Conservation (phyloP, 2,329 filamentous ascomycete species). For the Harringtonia aguacate region DNA sequence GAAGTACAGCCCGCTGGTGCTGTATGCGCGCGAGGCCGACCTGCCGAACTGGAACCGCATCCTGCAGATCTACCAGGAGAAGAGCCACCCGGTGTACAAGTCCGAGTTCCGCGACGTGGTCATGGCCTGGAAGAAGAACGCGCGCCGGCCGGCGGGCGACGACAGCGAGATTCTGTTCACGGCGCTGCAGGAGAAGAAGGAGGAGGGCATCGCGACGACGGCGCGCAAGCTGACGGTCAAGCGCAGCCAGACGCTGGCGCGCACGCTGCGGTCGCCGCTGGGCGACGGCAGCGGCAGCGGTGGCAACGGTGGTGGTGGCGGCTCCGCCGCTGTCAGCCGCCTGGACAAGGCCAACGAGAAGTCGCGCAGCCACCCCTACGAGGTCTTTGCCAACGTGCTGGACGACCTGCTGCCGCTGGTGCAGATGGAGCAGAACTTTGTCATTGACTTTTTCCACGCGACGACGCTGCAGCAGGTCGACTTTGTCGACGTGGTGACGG, state of each 20-base stretch:
- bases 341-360: slow-evolving; percentile 49
- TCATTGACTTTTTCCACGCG: slow-evolving; percentile 94
- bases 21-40: slow-evolving; percentile 83
- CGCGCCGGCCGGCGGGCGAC: slow-evolving; percentile 60
- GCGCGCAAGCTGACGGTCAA: slow-evolving; percentile 90
- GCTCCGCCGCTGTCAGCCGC: slow-evolving; percentile 5
- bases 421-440: slow-evolving; percentile 91
- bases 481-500: slow-evolving; percentile 69
- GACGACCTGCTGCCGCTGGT: slow-evolving; percentile 76
- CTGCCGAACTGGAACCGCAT: slow-evolving; percentile 69
- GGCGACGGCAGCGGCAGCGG: slow-evolving; percentile 39
- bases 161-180: slow-evolving; percentile 84
- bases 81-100: slow-evolving; percentile 67
- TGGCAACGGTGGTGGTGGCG: neutral
- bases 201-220: slow-evolving; percentile 59
- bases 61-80: slow-evolving; percentile 70
- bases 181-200: slow-evolving; percentile 71
- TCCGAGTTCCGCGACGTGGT: slow-evolving; percentile 71
- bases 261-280: slow-evolving; percentile 57
- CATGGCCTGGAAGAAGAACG: slow-evolving; percentile 68
- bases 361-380: slow-evolving; percentile 62
- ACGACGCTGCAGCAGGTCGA: slow-evolving; percentile 73
- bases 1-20: slow-evolving; percentile 77
- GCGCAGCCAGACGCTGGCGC: slow-evolving; percentile 77
- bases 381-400: slow-evolving; percentile 69